Evolutionary conservation across 1,284 basidiomycete species (phyloP), one percentile per base, ranked within the genome.

Genomic region (Earliella scabrosa): DNA sequence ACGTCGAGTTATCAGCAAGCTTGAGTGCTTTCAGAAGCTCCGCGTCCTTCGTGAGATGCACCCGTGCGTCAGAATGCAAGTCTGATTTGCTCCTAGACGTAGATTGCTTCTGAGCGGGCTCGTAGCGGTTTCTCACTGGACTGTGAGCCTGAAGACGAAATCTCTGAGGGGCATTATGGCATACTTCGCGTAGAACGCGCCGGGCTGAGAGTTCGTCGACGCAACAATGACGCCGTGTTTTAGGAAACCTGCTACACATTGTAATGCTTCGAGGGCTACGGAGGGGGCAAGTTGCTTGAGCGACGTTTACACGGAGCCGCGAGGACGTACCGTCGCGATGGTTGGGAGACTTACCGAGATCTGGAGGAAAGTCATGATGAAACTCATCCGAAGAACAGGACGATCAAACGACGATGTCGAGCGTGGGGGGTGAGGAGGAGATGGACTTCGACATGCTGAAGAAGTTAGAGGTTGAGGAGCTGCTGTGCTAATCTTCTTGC

Each of bases 231-330:
- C 70, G 4, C 80, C 79, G 35, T 75, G 72, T 35, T 82, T 73
- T 45, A 92, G 65, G 44, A 92, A 80, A 24, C 75, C 75, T 59
- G 82, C 74, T 2, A 93, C 73, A 69, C 90, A 91, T 63, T 83
- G 78, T 4, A 90, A 89, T 10, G 87, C 83, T 69, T 81, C 86
- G 72, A 85, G 89, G 18, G 90, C 90, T 92, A 60, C 45, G 40
- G 23, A 32, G 6, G n/a, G 7, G 24, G 18, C 23, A 43, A 50
- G 20, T 11, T 40, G 40, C 34, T 13, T 36, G 3, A 24, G 27
- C 7, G 47, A 34, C 40, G 35, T 51, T 45, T 36, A 46, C 23
- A 29, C 36, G 31, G 14, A 44, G 34, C 50, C 6, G 38, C 27
- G 18, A 26, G 18, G n/a, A 38, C 73, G 54, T 52, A 88, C 90